Percentiles rank a stretch among this genome's conserved stretches.
These are phyloP conservation scores for Luzula sylvatica DNA, from an alignment of 176 grass and related monocot species.

Conservation along the genomic window DNA sequence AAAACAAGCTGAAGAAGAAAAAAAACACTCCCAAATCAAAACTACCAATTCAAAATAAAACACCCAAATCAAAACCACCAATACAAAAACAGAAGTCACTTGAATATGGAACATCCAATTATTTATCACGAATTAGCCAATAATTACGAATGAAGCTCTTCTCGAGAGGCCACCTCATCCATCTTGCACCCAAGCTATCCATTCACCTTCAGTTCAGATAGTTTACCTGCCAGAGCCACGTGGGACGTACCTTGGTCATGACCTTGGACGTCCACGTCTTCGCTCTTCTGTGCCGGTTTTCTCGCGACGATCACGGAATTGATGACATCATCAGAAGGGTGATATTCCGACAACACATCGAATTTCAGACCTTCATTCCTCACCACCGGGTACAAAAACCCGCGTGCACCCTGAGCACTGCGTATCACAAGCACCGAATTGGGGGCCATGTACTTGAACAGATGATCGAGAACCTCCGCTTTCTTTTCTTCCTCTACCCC, in stretches of 20 bases:
- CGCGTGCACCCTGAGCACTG: constrained; percentile 67
- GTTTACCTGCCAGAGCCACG: constrained; percentile 28
- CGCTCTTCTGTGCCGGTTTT: constrained; percentile 17
- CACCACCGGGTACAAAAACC: constrained; percentile 74
- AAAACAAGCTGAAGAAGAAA: too few species aligned
- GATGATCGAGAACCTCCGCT: constrained; percentile 37
- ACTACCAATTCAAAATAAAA: too few species aligned
- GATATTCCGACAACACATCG: constrained; percentile 50
- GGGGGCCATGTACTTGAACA: constrained; percentile 46
- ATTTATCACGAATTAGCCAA: background rate
- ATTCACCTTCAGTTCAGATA: constrained; percentile 39
- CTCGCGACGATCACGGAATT: constrained; percentile 93
- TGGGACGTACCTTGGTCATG: constrained; percentile 9
- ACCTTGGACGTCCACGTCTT: background rate
- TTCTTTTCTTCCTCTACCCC: constrained; percentile 58
- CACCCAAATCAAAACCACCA: too few species aligned
- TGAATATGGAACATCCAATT: background rate
- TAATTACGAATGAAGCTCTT: constrained; percentile 51
- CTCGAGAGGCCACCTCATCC: constrained; percentile 41
- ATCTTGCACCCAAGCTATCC: constrained; percentile 43
- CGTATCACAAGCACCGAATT: constrained; percentile 64
- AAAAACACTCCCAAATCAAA: background rate
- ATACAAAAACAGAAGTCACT: constrained; percentile 8
- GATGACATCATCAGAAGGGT: constrained; percentile 78
- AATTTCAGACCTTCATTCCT: constrained; percentile 38